Evolutionary conservation across 2,329 filamentous ascomycete species (phyloP).

Genomic region (Alternaria consortialis): DNA sequence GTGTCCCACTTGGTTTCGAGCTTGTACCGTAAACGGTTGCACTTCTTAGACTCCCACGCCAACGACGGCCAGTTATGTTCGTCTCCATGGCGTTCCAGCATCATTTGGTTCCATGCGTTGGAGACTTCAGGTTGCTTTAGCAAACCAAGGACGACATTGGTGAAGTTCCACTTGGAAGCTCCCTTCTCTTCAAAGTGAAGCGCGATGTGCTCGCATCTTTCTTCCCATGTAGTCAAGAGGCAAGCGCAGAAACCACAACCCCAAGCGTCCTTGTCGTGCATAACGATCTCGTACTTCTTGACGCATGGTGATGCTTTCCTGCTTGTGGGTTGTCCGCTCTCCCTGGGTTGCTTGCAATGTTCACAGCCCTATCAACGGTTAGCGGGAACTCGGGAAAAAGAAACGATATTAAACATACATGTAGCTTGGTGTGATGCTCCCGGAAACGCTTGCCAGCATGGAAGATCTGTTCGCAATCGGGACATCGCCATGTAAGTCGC

Average conservation of each 20-base stretch:
- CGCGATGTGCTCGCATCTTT: slow-evolving; percentile 73
- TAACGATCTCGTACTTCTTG: slow-evolving; percentile 53
- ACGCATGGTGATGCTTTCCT: slow-evolving; percentile 59
- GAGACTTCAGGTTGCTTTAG: slow-evolving; percentile 71
- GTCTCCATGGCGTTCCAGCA: slow-evolving; percentile 63
- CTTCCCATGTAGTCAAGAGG: slow-evolving; percentile 69
- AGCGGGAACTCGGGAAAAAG: slow-evolving; percentile 12
- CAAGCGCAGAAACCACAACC: slow-evolving; percentile 74
- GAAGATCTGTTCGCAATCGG: slow-evolving; percentile 73
- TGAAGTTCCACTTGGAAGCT: slow-evolving; percentile 71
- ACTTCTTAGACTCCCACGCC: slow-evolving; percentile 71
- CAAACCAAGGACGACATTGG: slow-evolving; percentile 71
- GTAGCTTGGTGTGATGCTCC: slow-evolving; percentile 72
- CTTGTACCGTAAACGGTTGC: slow-evolving; percentile 70
- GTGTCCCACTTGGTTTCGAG: slow-evolving; percentile 71
- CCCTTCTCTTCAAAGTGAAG: slow-evolving; percentile 74
- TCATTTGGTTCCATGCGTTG: slow-evolving; percentile 68
- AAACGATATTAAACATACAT: slow-evolving; percentile 54
- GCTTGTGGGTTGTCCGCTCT: slow-evolving; percentile 61
- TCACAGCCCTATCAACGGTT: slow-evolving; percentile 60
- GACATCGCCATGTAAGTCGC: slow-evolving; percentile 72
- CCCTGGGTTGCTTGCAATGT: slow-evolving; percentile 71
- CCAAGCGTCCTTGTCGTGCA: slow-evolving; percentile 72
- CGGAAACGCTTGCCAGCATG: slow-evolving; percentile 74
- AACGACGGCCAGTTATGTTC: slow-evolving; percentile 56